Base-by-base conservation (phyloP, 2,329 filamentous ascomycete species). In the Botryotinia calthae region DNA sequence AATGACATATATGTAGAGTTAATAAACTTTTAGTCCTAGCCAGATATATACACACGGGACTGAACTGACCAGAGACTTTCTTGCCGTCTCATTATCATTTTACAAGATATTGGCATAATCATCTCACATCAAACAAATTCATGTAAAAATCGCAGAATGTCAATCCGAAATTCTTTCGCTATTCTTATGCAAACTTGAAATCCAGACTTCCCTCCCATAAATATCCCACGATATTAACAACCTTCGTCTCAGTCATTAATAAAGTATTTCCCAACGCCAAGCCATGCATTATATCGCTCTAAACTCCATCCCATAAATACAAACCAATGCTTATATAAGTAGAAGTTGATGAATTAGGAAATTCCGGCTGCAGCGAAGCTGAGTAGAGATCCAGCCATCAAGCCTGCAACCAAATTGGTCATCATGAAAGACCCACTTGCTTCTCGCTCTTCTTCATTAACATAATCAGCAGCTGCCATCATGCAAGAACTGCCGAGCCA, bases 361-460 rank as follows among this genome's bases (percentile, higher is more conserved):
- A 77, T 72, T 8, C 73, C 73, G 0, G 90, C 87, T 75, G 89
- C 89, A 16, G 90, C 86, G 82, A 98, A 99, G 81, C 95, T 98
- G 81, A 97, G 82, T 78, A 98, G 82, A 83, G 95, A 98, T n/a
- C 96, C 96, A 37, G 87, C 86, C 2, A 94, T 89, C 82, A 98
- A 83, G 0, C 96, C 96, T 8, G 88, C 89, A 28, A 98, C 93
- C n/a, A 98, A 87, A 81, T 91, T 94, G 75, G 98, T 82, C 5
- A 93, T 92, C 96, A 99, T 98, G 81, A 98, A 98, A 1, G 92
- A 94, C 64, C 95, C 96, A 0, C 94, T 91, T 9, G 94, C 95
- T 83, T 97, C 94, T 48, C 92, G 87, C 84, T 99, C 95, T 16
- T 91, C 89, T 2, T 91, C 88, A 6, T 91, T 90, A 1, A 98